Conservation (phyloP, 306 rosid genomes). For the Albizia julibrissin region DNA sequence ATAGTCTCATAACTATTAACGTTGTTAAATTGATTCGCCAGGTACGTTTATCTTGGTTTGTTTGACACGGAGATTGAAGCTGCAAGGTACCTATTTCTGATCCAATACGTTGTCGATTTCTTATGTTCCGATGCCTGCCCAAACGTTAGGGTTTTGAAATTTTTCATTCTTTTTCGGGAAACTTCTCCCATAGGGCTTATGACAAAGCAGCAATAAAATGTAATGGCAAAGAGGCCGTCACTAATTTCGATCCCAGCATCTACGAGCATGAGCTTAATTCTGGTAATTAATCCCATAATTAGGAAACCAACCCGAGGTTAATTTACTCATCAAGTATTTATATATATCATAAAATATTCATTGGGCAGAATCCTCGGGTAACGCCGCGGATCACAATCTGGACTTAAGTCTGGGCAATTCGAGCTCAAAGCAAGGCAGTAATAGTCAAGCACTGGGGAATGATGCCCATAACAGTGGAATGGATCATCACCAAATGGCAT, state of each 20-base stretch:
- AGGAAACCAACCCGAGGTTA: background rate
- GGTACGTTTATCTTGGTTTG: slow-evolving; percentile 93
- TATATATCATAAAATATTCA: background rate
- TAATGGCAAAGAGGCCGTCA: slow-evolving; percentile 97
- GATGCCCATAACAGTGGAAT: background rate
- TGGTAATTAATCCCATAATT: slow-evolving; percentile 62
- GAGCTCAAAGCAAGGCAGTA: slow-evolving; percentile 41
- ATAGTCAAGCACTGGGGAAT: slow-evolving; percentile 32
- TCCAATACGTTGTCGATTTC: background rate
- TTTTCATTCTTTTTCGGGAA: background rate
- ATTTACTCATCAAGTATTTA: background rate
- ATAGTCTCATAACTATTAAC: background rate
- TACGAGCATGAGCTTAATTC: slow-evolving; percentile 79
- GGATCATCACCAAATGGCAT: background rate
- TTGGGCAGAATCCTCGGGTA: slow-evolving; percentile 48
- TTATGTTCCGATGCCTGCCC: background rate
- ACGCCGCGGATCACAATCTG: slow-evolving; percentile 53
- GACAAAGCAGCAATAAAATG: slow-evolving; percentile 99
- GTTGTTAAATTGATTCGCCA: slow-evolving; percentile 37
- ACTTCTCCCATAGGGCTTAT: slow-evolving; percentile 69
- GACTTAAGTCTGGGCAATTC: slow-evolving; percentile 75
- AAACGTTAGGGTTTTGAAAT: slow-evolving; percentile 36
- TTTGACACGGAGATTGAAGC: slow-evolving; percentile 97
- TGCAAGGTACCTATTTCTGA: slow-evolving; percentile 62
- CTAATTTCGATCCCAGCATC: slow-evolving; percentile 94